Evolutionary conservation across 2,329 filamentous ascomycete species (phyloP).

Genomic region (Bipolaris cookei): DNA sequence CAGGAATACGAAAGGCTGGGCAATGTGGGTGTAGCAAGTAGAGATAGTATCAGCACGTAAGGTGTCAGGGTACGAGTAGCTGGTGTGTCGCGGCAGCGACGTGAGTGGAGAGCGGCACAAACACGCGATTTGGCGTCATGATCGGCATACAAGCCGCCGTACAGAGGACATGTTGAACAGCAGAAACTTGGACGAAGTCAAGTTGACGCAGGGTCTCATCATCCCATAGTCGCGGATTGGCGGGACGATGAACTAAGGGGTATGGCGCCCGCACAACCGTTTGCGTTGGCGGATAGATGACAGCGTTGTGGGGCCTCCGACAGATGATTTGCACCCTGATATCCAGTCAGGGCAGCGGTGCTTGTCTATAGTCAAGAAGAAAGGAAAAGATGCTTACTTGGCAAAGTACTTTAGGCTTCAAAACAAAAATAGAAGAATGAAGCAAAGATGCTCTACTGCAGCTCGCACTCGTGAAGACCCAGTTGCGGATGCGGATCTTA

Average conservation of each 20-base stretch:
- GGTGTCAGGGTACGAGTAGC: slow-evolving; percentile 4
- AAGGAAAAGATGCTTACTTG: slow-evolving; percentile 22
- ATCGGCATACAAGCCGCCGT: slow-evolving; percentile 28
- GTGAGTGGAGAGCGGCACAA: slow-evolving; percentile 10
- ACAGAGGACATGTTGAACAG: slow-evolving; percentile 24
- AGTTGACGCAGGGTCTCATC: slow-evolving; percentile 35
- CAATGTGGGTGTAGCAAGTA: not conserved
- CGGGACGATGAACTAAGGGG: slow-evolving; percentile 21
- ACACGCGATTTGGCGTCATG: slow-evolving; percentile 39
- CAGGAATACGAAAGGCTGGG: not conserved
- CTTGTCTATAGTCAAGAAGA: slow-evolving; percentile 1
- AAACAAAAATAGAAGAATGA: slow-evolving; percentile 28
- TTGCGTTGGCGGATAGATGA: slow-evolving; percentile 30
- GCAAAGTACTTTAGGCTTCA: slow-evolving; percentile 11
- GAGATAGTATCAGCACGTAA: not conserved
- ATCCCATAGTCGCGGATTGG: slow-evolving; percentile 29
- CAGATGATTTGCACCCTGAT: slow-evolving; percentile 23
- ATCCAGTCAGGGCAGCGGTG: slow-evolving; percentile 19
- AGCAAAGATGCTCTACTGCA: slow-evolving; percentile 24
- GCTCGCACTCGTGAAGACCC: slow-evolving; percentile 3
- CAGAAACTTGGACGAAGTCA: slow-evolving; percentile 32
- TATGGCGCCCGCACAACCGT: slow-evolving; percentile 26
- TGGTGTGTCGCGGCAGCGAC: slow-evolving; percentile 11
- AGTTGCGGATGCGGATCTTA: slow-evolving; percentile 7
- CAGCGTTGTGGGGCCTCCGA: slow-evolving; percentile 23